Evolutionary conservation across 73 alveolate genomes (phyloP).

Genomic region (Symbiodinium pilosum): DNA sequence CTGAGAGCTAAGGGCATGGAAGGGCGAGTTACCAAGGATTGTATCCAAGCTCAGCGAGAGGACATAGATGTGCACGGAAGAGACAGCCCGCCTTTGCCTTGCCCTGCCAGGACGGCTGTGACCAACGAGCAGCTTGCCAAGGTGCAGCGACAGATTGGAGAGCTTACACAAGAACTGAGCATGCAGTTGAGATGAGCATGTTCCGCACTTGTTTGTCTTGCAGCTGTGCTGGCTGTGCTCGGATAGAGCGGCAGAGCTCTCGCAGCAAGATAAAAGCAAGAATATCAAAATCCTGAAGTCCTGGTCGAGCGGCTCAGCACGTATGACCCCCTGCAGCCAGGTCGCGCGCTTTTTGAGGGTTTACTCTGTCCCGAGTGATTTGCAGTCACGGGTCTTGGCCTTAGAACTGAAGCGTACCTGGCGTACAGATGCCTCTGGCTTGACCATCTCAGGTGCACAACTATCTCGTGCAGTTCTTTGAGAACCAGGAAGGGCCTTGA

Average conservation of each 20-base stretch:
- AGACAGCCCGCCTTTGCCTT: neutral
- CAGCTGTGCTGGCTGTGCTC: neutral
- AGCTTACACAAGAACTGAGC: too few relatives aligned
- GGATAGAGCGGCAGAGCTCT: too few relatives aligned
- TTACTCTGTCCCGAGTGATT: slow-evolving; percentile 31
- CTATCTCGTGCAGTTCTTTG: slow-evolving; percentile 77
- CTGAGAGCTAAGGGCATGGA: neutral
- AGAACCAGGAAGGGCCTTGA: slow-evolving; percentile 27
- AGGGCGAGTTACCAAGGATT: slow-evolving; percentile 6
- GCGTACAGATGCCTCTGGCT: too few relatives aligned
- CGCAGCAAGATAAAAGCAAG: neutral
- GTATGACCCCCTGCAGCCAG: neutral
- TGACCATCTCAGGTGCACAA: slow-evolving; percentile 30
- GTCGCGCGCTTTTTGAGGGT: slow-evolving; percentile 45
- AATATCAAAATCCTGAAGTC: too few relatives aligned
- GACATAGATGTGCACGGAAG: neutral
- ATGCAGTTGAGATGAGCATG: too few relatives aligned
- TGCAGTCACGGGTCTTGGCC: slow-evolving; percentile 26
- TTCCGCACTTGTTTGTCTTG: too few relatives aligned
- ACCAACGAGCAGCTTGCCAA: slow-evolving; percentile 76
- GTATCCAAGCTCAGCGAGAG: slow-evolving; percentile 65
- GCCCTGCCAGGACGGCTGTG: slow-evolving; percentile 40
- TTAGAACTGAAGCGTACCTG: too few relatives aligned
- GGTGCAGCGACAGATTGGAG: neutral
- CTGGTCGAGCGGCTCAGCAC: too few relatives aligned